Evolutionary conservation across 1,284 basidiomycete species (phyloP).

Genomic region (Porogramme epimiltina): DNA sequence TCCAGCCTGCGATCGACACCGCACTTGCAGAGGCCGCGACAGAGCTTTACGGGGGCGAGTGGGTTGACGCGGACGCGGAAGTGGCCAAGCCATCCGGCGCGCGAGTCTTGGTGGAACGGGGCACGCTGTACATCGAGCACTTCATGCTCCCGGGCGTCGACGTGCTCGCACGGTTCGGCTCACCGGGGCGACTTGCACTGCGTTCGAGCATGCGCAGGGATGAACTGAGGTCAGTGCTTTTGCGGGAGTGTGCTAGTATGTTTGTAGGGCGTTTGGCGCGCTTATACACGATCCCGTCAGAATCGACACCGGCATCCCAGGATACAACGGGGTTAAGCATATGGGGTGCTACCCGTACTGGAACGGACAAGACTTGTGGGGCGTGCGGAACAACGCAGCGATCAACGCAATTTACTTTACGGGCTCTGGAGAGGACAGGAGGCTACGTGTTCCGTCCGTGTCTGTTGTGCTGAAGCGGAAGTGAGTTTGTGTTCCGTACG

Average conservation of each 20-base stretch:
- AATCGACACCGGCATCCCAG: constrained; percentile 24
- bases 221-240: constrained; percentile 38
- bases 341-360: constrained; percentile 28
- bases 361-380: constrained; percentile 28
- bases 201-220: constrained; percentile 40
- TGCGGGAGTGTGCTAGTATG: not conserved
- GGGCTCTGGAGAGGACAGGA: constrained; percentile 1
- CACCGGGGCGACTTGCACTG: constrained; percentile 31
- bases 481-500: too few relatives aligned
- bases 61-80: constrained; percentile 26
- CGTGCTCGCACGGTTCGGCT: constrained; percentile 25
- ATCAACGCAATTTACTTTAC: constrained; percentile 26
- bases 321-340: constrained; percentile 53
- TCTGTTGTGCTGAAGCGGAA: constrained; percentile 1
- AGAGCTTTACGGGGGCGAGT: constrained; percentile 39
- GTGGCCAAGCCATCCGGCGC: constrained; percentile 18
- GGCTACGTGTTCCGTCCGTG: constrained; percentile 10
- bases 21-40: constrained; percentile 33
- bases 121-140: constrained; percentile 37
- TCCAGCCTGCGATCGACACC: constrained; percentile 43
- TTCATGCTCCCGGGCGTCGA: constrained; percentile 37
- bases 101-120: constrained; percentile 34
- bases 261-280: not conserved
- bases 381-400: constrained; percentile 21
- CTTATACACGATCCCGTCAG: not conserved